These are phyloP conservation scores for Colletotrichum magnum DNA, from an alignment of 2,329 filamentous ascomycete genomes.

Conservation along the genomic window DNA sequence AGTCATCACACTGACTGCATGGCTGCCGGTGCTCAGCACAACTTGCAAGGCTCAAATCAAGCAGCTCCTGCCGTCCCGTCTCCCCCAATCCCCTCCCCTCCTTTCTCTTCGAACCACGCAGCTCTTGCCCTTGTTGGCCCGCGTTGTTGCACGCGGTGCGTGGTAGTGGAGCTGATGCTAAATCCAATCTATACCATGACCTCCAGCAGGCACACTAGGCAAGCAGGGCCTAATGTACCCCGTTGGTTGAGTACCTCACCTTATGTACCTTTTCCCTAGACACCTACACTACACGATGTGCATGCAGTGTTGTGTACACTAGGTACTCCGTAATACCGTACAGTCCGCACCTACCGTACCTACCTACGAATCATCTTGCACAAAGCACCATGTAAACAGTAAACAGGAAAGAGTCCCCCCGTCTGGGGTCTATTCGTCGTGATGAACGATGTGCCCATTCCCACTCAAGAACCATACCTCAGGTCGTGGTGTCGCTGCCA, in stretches of 20 bases:
- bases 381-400: too few species aligned
- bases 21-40: background rate
- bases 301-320: too few species aligned
- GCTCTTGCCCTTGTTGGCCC: slow-evolving; percentile 25
- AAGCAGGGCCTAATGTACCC: too few species aligned
- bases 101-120: background rate
- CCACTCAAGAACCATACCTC: slow-evolving; percentile 22
- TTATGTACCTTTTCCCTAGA: too few species aligned
- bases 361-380: too few species aligned
- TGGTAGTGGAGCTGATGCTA: background rate
- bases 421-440: slow-evolving; percentile 42
- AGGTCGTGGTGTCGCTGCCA: slow-evolving; percentile 10
- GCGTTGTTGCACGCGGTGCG: slow-evolving; percentile 14
- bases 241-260: too few species aligned
- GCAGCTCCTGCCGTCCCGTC: background rate
- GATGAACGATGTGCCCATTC: slow-evolving; percentile 22
- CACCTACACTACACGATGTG: too few species aligned
- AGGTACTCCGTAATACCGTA: too few species aligned
- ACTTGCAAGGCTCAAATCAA: background rate
- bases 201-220: too few species aligned
- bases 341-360: too few species aligned
- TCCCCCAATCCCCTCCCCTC: background rate
- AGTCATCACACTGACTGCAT: slow-evolving; percentile 29
- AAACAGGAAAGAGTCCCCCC: slow-evolving; percentile 42
- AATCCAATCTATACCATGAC: background rate